These are phyloP conservation scores for Rubia balearica DNA, from an alignment of 305 asterid genomes.

Conservation along the genomic window DNA sequence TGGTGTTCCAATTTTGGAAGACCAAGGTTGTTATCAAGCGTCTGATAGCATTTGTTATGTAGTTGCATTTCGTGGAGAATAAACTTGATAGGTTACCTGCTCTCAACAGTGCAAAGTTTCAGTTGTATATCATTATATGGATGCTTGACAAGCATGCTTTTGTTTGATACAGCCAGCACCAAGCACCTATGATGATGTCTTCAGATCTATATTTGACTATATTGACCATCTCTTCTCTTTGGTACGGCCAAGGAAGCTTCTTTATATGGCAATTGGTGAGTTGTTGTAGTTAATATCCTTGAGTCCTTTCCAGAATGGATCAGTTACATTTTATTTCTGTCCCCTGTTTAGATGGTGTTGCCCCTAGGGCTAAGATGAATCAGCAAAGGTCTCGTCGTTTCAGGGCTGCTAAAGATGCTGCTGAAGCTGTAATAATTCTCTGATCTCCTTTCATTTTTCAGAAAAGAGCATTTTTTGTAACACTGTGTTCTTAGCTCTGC, in stretches of 20 bases:
- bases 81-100: neutral
- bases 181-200: constrained; percentile 72
- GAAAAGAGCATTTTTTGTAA: constrained; percentile 4
- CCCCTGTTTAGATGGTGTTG: constrained; percentile 77
- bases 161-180: constrained; percentile 75
- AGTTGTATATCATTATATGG: neutral
- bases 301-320: constrained; percentile 13
- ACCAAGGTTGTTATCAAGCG: neutral
- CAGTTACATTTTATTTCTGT: constrained; percentile 13
- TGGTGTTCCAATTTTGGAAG: neutral
- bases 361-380: constrained; percentile 99
- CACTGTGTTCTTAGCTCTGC: neutral
- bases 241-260: constrained; percentile 94
- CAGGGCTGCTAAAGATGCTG: constrained; percentile 98
- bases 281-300: constrained; percentile 1
- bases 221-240: constrained; percentile 73
- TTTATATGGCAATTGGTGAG: constrained; percentile 94
- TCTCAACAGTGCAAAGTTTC: neutral
- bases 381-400: constrained; percentile 97
- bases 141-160: constrained; percentile 9
- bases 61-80: neutral
- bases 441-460: neutral
- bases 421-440: constrained; percentile 64
- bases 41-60: neutral
- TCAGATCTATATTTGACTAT: constrained; percentile 77